These are phyloP conservation scores for Blepharisma undulans DNA, from an alignment of 169 alveolate genomes.

Conservation along the genomic window DNA sequence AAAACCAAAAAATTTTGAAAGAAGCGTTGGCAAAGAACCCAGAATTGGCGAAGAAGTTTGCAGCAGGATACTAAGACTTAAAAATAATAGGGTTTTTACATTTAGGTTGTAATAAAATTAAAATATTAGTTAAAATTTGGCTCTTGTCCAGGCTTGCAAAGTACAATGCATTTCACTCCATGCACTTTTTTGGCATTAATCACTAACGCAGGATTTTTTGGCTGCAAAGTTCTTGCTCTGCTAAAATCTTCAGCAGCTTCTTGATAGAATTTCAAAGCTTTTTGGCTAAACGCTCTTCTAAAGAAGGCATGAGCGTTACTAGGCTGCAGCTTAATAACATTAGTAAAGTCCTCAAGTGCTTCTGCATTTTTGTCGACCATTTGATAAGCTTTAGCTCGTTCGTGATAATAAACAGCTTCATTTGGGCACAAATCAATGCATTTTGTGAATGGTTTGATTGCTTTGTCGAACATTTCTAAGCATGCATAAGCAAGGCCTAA, in stretches of 20 bases:
- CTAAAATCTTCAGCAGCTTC: conserved; percentile 85
- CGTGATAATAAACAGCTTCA: conserved; percentile 82
- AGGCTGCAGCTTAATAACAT: conserved; percentile 73
- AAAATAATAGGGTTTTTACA: conserved; percentile 76
- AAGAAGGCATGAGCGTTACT: conserved; percentile 84
- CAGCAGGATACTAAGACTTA: conserved; percentile 92
- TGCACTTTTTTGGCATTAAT: conserved; percentile 70
- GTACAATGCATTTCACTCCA: conserved; percentile 69
- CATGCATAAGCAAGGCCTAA: conserved; percentile 81
- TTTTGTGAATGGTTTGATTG: conserved; percentile 71
- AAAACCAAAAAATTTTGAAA: conserved; percentile 92
- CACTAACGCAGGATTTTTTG: conserved; percentile 70
- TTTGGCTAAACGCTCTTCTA: conserved; percentile 81
- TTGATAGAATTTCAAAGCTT: conserved; percentile 60
- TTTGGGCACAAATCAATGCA: conserved; percentile 69
- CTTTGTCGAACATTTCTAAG: conserved; percentile 72
- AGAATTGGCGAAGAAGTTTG: conserved; percentile 85
- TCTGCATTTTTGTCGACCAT: conserved; percentile 66
- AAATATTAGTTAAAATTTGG: conserved; percentile 16
- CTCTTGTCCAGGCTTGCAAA: conserved; percentile 85
- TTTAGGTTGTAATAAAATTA: background rate
- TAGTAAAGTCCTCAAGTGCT: conserved; percentile 75
- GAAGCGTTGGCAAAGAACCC: conserved; percentile 96
- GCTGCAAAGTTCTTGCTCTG: conserved; percentile 75
- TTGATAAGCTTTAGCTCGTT: conserved; percentile 82